Percentiles rank a stretch among this genome's conserved stretches.
Conservation (phyloP, 257 asterid species). For the Jasminum sambac region DNA sequence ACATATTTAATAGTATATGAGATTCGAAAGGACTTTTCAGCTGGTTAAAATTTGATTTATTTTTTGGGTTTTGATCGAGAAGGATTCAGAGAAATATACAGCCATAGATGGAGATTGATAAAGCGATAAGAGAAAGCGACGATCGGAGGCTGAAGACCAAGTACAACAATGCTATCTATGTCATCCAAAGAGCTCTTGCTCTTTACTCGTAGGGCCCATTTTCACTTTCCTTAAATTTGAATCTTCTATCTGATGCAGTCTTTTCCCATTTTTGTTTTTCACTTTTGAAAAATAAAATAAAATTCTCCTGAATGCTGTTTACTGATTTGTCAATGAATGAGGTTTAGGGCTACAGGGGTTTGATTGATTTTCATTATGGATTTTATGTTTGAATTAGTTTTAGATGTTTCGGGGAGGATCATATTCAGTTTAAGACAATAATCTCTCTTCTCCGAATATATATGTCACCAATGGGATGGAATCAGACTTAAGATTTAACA, state of each 20-base stretch:
- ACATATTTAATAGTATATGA: neutral
- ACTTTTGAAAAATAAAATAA: neutral
- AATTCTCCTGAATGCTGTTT: neutral
- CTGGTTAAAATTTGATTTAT: neutral
- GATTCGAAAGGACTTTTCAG: neutral
- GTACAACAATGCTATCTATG: slow-evolving; percentile 82
- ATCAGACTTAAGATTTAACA: neutral
- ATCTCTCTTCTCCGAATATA: neutral
- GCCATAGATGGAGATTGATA: slow-evolving; percentile 74
- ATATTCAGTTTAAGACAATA: neutral
- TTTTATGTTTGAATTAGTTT: neutral
- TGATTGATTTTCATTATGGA: neutral
- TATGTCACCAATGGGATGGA: neutral
- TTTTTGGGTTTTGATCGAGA: neutral
- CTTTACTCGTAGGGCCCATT: slow-evolving; percentile 65
- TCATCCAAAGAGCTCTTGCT: slow-evolving; percentile 81
- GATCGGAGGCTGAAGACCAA: slow-evolving; percentile 81
- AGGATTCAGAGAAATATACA: neutral
- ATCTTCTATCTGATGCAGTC: slow-evolving; percentile 3
- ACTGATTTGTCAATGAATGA: neutral
- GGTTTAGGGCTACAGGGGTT: neutral
- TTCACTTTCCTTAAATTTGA: slow-evolving; percentile 17
- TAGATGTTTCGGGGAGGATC: neutral
- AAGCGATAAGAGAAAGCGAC: slow-evolving; percentile 69
- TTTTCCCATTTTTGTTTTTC: neutral